Base-by-base conservation (phyloP, 108 stramenopile species). In the Pinguiococcus pyrenoidosus region DNA sequence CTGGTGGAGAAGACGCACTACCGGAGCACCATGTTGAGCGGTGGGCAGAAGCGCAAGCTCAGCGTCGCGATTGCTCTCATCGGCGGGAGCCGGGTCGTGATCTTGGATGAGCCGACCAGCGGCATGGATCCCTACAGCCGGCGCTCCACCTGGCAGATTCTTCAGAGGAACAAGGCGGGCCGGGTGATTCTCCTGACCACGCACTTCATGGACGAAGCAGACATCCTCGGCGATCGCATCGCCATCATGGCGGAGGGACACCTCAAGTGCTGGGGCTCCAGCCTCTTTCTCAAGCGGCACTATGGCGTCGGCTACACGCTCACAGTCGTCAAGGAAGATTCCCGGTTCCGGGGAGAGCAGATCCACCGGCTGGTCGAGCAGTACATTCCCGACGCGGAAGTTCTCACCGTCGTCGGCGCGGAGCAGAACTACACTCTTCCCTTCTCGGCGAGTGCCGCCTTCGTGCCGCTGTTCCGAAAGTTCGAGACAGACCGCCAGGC, bases 191-290 rank as follows among this genome's bases (percentile, higher is more conserved):
- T 98, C 22, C 63, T 98, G 7, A 89, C 96, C 3, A 98, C 92
- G 32, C 96, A 98, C 51, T 91, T 88, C 55, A 93, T 91, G 92
- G 91, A 93, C 64, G 96, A 98, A 66, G 90, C 89, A 42, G 92
- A 98, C 41, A 82, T 90, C 0, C 62, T 98, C 9, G 94, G 92
- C 47, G 91, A 91, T 29, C 30, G 92, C 26, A 89, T 98, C 37
- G 90, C 79, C 18, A 93, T 98, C 64, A 92, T 95, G 86, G 83
- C 85, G 1, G 71, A 73, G 18, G 96, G 96, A 13, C 72, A 49
- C 9, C 71, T 98, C 4, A 58, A 72, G 20, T 92, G 91, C 59
- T 30, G 86, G 13, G 96, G 96, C 17, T 76, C 75, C 32, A 57
- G 76, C 29, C 74, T 85, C 28, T 77, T 82, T 30, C 66, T 89